These are phyloP conservation scores for Cladosporium colombiae DNA, from an alignment of 2,329 filamentous ascomycete genomes.

Conservation along the genomic window DNA sequence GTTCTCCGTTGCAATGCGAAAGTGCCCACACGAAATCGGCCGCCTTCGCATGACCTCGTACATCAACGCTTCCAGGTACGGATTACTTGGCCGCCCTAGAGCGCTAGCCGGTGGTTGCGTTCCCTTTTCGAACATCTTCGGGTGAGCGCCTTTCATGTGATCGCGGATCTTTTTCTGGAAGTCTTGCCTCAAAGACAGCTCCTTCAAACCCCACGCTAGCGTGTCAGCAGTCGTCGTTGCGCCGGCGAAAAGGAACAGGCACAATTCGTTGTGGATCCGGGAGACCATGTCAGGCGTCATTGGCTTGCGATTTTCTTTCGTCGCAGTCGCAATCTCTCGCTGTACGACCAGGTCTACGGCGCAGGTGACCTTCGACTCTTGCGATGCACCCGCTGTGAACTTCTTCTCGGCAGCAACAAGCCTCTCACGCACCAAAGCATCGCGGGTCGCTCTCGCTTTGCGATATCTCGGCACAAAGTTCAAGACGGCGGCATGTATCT, in stretches of 20 bases:
- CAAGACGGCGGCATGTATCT: background rate
- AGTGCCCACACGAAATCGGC: background rate
- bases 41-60: background rate
- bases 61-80: background rate
- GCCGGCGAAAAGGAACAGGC: background rate
- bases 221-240: background rate
- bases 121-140: background rate
- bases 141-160: background rate
- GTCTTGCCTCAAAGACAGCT: background rate
- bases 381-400: background rate
- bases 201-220: background rate
- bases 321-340: background rate
- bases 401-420: background rate
- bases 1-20: background rate
- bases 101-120: background rate
- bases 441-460: background rate
- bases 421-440: background rate
- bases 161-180: background rate
- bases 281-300: background rate
- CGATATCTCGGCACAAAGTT: background rate
- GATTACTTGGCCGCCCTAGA: background rate
- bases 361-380: background rate
- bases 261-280: background rate
- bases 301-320: background rate
- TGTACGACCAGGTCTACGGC: background rate